Percentiles rank a stretch among this genome's conserved stretches.
These are phyloP conservation scores for Rhizoclosmatium globosum DNA, from an alignment of 192 early-diverging fungal species.

Conservation along the genomic window DNA sequence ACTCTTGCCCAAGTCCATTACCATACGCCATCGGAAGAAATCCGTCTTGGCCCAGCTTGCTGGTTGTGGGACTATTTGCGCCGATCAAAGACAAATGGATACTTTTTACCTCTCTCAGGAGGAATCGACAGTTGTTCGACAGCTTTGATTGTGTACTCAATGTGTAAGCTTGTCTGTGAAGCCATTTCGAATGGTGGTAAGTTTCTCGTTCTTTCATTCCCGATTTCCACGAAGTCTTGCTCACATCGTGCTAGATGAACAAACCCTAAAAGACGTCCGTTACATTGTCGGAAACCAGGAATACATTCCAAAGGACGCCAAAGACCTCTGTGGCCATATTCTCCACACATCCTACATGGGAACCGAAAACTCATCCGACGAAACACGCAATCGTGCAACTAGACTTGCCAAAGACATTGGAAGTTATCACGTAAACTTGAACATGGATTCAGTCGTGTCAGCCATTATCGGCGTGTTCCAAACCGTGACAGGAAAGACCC, in stretches of 20 bases:
- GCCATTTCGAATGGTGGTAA: slow-evolving; percentile 69
- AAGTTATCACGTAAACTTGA: slow-evolving; percentile 90
- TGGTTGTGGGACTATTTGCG: slow-evolving; percentile 99
- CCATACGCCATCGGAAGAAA: slow-evolving; percentile 89
- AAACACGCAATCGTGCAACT: slow-evolving; percentile 84
- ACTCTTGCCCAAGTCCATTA: slow-evolving; percentile 50
- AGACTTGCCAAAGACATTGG: slow-evolving; percentile 76
- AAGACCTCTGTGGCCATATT: slow-evolving; percentile 83
- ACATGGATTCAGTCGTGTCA: slow-evolving; percentile 84
- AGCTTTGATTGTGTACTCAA: slow-evolving; percentile 86
- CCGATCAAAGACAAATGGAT: slow-evolving; percentile 83
- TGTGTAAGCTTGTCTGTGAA: slow-evolving; percentile 84
- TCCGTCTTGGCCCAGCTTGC: slow-evolving; percentile 71
- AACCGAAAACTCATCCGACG: slow-evolving; percentile 85
- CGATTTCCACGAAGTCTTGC: no score
- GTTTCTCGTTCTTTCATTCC: no score
- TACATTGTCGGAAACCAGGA: slow-evolving; percentile 60
- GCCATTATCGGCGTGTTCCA: slow-evolving; percentile 81
- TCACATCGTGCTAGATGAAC: slow-evolving; percentile 52
- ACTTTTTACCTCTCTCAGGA: slow-evolving; percentile 95
- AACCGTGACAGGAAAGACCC: slow-evolving; percentile 75
- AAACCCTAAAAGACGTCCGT: slow-evolving; percentile 80
- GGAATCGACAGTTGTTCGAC: slow-evolving; percentile 97
- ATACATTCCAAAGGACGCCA: slow-evolving; percentile 79
- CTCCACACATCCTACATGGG: slow-evolving; percentile 99